A percentile compares a stretch with the other conserved stretches of the same genome.
phyloP scores from a whole-genome alignment of 495 filamentous ascomycete genomes.

The Aspergillus ellipticus region DNA sequence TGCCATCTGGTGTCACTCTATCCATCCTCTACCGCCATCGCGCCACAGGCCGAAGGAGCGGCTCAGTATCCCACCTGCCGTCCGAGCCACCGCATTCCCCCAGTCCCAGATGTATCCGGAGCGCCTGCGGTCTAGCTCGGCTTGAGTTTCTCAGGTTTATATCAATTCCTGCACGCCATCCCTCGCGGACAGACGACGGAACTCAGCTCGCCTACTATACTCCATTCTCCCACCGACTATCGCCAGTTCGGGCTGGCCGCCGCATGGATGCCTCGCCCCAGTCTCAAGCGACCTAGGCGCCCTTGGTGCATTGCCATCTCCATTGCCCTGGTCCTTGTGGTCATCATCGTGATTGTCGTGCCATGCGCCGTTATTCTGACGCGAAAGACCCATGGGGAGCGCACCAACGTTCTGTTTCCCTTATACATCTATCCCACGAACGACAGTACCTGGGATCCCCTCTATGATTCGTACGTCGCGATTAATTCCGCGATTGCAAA shows the following conservation, averaged over 20 bases:
- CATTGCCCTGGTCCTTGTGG: constrained; percentile 4
- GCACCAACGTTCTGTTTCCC: constrained; percentile 43
- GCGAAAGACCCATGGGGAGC: constrained; percentile 1
- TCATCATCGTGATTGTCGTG: constrained; percentile 17
- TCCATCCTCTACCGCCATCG: not conserved
- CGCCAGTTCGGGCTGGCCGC: constrained; percentile 1
- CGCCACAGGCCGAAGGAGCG: not conserved
- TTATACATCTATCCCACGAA: constrained; percentile 46
- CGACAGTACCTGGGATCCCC: constrained; percentile 39
- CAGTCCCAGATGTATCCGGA: not conserved
- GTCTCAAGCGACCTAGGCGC: constrained; percentile 5
- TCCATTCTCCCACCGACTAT: not conserved
- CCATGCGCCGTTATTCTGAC: constrained; percentile 13
- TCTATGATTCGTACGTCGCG: constrained; percentile 20
- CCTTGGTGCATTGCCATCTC: constrained; percentile 13
- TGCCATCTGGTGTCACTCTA: not conserved
- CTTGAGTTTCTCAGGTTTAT: not conserved
- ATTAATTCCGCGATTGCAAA: not conserved
- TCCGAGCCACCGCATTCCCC: too few species aligned
- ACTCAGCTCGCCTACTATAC: not conserved
- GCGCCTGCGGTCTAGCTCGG: not conserved
- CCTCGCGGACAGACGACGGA: not conserved
- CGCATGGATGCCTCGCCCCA: constrained; percentile 3
- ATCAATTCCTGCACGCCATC: not conserved
- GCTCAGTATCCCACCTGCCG: not conserved